Evolutionary conservation across 345 rosid species (phyloP), one percentile per base, ranked within the genome.

Genomic region (Ricinus communis): DNA sequence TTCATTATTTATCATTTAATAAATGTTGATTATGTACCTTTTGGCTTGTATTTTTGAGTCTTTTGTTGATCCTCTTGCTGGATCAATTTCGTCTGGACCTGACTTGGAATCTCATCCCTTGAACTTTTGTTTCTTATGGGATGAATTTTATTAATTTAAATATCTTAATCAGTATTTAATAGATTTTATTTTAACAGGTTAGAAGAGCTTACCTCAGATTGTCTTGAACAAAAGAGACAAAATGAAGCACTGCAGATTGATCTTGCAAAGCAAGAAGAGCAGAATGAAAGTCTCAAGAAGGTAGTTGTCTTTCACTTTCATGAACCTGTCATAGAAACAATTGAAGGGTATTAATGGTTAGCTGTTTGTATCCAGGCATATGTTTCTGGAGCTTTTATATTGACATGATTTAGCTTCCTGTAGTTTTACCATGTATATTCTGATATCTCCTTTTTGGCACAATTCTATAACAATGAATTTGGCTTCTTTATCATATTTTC

Each of bases 151-250:
- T n/a, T 71, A 52, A 40, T 64, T 36, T 52, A 33, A n/a, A 45
- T 28, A 16, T 63, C 51, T 22, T 30, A 69, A 16, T 54, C 65
- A 43, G 71, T 65, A 60, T 54, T 15, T 63, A 19, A 66, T 63
- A 49, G 16, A 41, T 71, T 19, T 10, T 71, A 65, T 36, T 66
- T 40, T 41, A 65, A 51, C 85, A 95, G 99, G 85, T 75, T 89
- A 71, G 96, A 92, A 77, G 96, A 77, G 77, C 88, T 90, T 66
- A 74, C 73, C 70, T 79, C 86, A 60, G 85, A 86, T 57, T 84
- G 81, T 77, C 79, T 87, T 79, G 85, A 86, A 62, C 87, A 82
- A 69, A 84, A 87, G 86, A 84, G 81, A 73, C 69, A 74, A 46
- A 90, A 82, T 82, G 87, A 86, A 70, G 80, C 68, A 57, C 82